Evolutionary conservation across 805 yeast species (phyloP).

Genomic region (Isabelozyma rhagii): DNA sequence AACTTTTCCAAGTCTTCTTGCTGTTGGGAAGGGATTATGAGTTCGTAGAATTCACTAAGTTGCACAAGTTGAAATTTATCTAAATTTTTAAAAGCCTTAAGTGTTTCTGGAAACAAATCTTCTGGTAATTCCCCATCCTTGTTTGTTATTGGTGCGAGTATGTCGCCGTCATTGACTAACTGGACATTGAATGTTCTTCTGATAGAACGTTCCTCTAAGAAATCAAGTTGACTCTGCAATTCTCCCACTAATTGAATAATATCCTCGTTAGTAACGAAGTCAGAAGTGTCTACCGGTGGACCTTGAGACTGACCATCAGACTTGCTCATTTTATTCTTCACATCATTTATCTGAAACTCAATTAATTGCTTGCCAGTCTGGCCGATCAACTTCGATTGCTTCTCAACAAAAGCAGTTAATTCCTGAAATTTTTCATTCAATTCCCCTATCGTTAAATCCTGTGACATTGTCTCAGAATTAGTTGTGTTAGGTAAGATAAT

Average conservation of each 20-base stretch:
- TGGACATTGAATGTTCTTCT: slow-evolving; percentile 67
- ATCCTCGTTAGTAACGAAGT: slow-evolving; percentile 78
- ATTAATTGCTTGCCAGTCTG: slow-evolving; percentile 79
- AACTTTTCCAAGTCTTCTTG: slow-evolving; percentile 39
- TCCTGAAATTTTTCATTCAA: slow-evolving; percentile 47
- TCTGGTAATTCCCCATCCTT: slow-evolving; percentile 66
- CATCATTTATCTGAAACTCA: slow-evolving; percentile 60
- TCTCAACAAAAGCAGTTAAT: slow-evolving; percentile 53
- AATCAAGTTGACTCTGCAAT: slow-evolving; percentile 81
- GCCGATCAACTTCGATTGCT: slow-evolving; percentile 63
- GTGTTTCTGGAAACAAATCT: slow-evolving; percentile 55
- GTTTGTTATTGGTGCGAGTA: slow-evolving; percentile 68
- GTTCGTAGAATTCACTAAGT: slow-evolving; percentile 71
- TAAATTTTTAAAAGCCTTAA: slow-evolving; percentile 50
- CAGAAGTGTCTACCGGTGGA: slow-evolving; percentile 42
- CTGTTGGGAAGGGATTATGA: slow-evolving; percentile 61
- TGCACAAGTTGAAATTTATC: slow-evolving; percentile 44
- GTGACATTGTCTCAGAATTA: not conserved
- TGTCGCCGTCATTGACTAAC: slow-evolving; percentile 34
- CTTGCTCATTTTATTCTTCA: slow-evolving; percentile 35
- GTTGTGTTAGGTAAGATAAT: not conserved
- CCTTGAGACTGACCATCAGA: slow-evolving; percentile 4
- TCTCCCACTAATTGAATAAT: slow-evolving; percentile 84
- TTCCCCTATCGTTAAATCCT: slow-evolving; percentile 13
- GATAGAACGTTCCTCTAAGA: slow-evolving; percentile 72